phyloP scores from a whole-genome alignment of 768 basidiomycete genomes.

The Pluteus cervinus region DNA sequence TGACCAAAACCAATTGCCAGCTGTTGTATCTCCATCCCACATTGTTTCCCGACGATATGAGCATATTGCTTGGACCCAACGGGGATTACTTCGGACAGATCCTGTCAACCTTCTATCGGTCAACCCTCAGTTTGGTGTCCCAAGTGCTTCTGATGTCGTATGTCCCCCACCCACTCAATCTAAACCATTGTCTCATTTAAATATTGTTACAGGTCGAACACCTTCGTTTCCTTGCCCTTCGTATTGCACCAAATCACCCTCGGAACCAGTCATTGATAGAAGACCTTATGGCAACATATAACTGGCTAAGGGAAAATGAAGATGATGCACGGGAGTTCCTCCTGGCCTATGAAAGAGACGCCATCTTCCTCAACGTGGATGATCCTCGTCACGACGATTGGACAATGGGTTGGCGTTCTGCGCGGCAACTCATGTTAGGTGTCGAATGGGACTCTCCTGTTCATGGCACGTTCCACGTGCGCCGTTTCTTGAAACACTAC shows the following conservation, averaged over 20 bases:
- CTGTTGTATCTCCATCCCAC: slow-evolving; percentile 30
- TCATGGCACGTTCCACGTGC: slow-evolving; percentile 21
- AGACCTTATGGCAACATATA: slow-evolving; percentile 37
- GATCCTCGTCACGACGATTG: slow-evolving; percentile 28
- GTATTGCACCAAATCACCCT: slow-evolving; percentile 20
- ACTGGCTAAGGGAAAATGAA: slow-evolving; percentile 29
- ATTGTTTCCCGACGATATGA: slow-evolving; percentile 31
- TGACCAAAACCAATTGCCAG: slow-evolving; percentile 21
- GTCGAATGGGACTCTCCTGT: no score
- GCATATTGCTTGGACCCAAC: slow-evolving; percentile 44
- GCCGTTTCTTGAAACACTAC: slow-evolving; percentile 28
- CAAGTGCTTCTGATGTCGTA: no score
- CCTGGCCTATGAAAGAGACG: slow-evolving; percentile 13
- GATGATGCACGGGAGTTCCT: slow-evolving; percentile 14
- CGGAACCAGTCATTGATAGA: slow-evolving; percentile 20
- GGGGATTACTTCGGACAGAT: no score
- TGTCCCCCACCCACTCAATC: slow-evolving; percentile 12
- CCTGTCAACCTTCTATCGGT: no score
- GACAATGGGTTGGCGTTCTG: slow-evolving; percentile 39
- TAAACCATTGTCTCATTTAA: background rate
- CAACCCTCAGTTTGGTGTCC: no score
- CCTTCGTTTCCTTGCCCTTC: slow-evolving; percentile 26
- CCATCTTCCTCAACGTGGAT: slow-evolving; percentile 42
- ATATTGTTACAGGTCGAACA: slow-evolving; percentile 31
- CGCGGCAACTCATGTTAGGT: slow-evolving; percentile 32